These are phyloP conservation scores for Nevesoporus exiguus DNA, from an alignment of 768 basidiomycete species.

Conservation along the genomic window DNA sequence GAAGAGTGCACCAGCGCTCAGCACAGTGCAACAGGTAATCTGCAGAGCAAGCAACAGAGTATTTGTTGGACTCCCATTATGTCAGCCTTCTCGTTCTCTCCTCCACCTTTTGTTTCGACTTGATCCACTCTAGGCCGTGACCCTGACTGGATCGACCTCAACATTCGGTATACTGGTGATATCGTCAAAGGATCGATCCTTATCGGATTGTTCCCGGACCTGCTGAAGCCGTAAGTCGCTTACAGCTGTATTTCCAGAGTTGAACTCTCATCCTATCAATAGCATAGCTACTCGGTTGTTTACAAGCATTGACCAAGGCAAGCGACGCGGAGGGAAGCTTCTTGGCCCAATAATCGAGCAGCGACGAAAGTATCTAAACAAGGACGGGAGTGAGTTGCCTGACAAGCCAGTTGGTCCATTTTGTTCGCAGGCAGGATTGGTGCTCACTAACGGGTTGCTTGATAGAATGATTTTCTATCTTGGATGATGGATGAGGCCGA, in stretches of 20 bases:
- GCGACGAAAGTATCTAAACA: constrained; percentile 19
- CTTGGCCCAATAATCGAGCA: constrained; percentile 33
- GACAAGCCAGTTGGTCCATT: constrained; percentile 32
- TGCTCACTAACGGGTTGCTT: not conserved
- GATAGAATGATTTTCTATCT: constrained; percentile 32
- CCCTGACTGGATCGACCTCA: constrained; percentile 33
- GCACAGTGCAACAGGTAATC: constrained; percentile 33
- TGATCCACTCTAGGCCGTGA: constrained; percentile 31
- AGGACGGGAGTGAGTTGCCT: constrained; percentile 26
- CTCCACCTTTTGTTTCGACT: no score
- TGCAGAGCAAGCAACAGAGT: constrained; percentile 42
- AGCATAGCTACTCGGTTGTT: not conserved
- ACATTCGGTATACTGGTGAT: constrained; percentile 31
- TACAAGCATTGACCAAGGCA: not conserved
- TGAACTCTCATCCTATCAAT: not conserved
- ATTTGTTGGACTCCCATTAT: constrained; percentile 48
- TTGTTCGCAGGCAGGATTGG: not conserved
- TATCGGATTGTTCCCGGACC: not conserved
- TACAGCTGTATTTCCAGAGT: not conserved
- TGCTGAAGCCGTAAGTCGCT: not conserved
- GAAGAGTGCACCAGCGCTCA: constrained; percentile 29
- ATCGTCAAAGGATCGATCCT: constrained; percentile 7
- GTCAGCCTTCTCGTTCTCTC: constrained; percentile 22
- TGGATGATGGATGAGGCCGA: constrained; percentile 31
- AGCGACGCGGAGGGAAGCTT: constrained; percentile 8